Evolutionary conservation across 345 rosid genomes (phyloP).

Genomic region (Dipteronia sinensis): DNA sequence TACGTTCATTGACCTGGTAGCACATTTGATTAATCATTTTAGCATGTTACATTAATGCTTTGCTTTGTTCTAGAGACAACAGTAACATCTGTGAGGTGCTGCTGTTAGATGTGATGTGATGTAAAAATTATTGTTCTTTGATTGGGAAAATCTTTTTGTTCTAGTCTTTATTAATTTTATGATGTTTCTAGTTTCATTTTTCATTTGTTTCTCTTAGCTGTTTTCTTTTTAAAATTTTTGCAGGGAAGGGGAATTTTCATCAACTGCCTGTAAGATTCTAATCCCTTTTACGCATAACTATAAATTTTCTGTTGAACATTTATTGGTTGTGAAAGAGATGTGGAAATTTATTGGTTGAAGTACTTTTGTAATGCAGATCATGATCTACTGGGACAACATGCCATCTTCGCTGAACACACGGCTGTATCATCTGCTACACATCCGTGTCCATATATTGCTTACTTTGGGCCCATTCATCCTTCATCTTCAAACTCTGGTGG

Average conservation of each 20-base stretch:
- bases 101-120: not conserved
- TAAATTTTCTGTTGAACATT: constrained; percentile 17
- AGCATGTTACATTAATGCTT: not conserved
- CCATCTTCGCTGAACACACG: constrained; percentile 69
- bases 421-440: constrained; percentile 70
- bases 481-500: constrained; percentile 72
- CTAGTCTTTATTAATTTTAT: constrained; percentile 8
- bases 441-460: constrained; percentile 91
- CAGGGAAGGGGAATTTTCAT: constrained; percentile 86
- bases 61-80: not conserved
- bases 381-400: constrained; percentile 69
- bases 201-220: not conserved
- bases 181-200: constrained; percentile 15
- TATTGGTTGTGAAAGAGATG: constrained; percentile 1
- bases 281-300: constrained; percentile 20
- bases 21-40: not conserved
- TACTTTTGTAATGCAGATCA: constrained; percentile 64
- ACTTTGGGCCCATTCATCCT: constrained; percentile 82
- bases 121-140: not conserved
- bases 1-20: not conserved
- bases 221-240: constrained; percentile 16
- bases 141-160: not conserved
- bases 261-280: constrained; percentile 72
- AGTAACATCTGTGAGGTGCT: not conserved
- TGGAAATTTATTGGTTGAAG: constrained; percentile 22